Evolutionary conservation across 208 protist genomes (phyloP), one percentile per base, ranked within the genome.

Genomic region (Trypanosoma melophagium): DNA sequence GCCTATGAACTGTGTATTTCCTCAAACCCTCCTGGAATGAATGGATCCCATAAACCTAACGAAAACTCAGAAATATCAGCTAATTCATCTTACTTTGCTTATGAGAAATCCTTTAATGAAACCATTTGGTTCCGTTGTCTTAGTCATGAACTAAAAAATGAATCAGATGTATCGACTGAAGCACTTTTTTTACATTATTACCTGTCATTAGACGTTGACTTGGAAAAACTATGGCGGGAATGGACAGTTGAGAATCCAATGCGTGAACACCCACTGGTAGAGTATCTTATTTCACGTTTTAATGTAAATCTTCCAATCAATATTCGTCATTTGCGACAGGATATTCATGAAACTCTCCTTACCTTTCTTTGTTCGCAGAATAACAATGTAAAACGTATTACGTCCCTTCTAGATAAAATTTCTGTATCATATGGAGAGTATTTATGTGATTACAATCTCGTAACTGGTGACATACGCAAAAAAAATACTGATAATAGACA

Each of bases 331-430:
- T 66, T 94, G 31, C 72, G 88, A 3, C 85, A 92, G 61, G 83
- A 91, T 28, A 21, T 92, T 21, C 85, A 92, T 71, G 86, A 90
- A 45, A 90, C 83, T 8, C 74, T 94, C 22, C 77, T 90, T 40
- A 65, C 76, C 5, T 94, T 94, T 58, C 56, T 94, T 9, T 94
- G 88, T 66, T 94, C 88, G 41, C 88, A 94, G 66, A 94, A 94
- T 61, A 94, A 94, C 66, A 79, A 91, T 55, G 74, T 94, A 13
- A 71, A 75, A 50, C 88, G 88, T 42, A 94, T 94, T 24, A 90
- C 76, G 0, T 40, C 58, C 12, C 86, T 94, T 71, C 44, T 94
- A 14, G 73, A 91, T 53, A 57, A 54, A 9, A 55, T 94, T 31
- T 68, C 71, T 52, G 50, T 62, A 2, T 35, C 28, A 14, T 91